These are phyloP conservation scores for Choiromyces venosus DNA, from an alignment of 495 filamentous ascomycete species.

Conservation along the genomic window DNA sequence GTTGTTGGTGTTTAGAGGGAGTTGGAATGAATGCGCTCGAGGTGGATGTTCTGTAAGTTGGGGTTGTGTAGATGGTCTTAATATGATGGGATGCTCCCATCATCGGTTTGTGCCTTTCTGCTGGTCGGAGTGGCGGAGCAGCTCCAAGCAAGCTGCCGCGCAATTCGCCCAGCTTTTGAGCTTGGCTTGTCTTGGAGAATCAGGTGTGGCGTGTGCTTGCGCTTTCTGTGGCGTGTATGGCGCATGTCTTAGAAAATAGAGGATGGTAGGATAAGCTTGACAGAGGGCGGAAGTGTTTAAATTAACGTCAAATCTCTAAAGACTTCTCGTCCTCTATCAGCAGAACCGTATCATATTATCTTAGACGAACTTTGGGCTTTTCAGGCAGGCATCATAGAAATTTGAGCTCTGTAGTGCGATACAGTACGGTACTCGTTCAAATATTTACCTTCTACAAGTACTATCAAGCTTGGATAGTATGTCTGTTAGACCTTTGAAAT, in stretches of 20 bases:
- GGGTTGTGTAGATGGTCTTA: background rate
- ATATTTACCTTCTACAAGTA: background rate
- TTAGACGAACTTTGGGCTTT: background rate
- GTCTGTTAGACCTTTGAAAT: background rate
- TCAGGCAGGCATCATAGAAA: background rate
- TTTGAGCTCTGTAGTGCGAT: background rate
- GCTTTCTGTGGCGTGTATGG: background rate
- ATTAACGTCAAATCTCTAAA: background rate
- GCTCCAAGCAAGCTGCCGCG: background rate
- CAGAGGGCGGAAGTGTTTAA: background rate
- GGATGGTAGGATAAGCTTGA: background rate
- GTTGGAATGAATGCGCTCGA: background rate
- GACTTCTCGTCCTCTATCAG: background rate
- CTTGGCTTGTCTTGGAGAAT: background rate
- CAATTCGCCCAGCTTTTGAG: background rate
- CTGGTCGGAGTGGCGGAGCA: background rate
- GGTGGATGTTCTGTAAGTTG: background rate
- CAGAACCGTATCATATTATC: background rate
- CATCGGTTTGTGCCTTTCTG: background rate
- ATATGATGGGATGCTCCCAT: background rate
- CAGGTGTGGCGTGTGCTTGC: background rate
- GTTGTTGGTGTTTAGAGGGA: background rate
- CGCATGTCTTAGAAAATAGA: background rate
- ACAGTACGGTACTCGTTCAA: background rate
- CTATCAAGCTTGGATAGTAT: background rate